Conservation (phyloP, 768 basidiomycete genomes). For the Lyophyllum semitale region DNA sequence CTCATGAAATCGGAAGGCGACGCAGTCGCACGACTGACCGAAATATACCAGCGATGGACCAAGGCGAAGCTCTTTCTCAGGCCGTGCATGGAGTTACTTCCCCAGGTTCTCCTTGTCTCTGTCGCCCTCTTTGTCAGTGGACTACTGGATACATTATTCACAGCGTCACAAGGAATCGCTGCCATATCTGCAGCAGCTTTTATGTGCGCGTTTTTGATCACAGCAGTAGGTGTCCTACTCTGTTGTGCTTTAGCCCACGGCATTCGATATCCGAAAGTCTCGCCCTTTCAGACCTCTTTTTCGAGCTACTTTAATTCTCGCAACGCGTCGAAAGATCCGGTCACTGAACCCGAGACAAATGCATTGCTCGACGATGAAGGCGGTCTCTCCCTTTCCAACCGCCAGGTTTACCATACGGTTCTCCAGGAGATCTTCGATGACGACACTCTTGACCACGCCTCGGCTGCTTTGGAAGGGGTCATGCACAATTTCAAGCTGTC, state of each 20-base stretch:
- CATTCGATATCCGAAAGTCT: not conserved
- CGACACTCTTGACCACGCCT: conserved; percentile 13
- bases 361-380: not conserved
- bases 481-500: not conserved
- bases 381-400: conserved; percentile 1
- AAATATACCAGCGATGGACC: conserved; percentile 12
- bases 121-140: conserved; percentile 14
- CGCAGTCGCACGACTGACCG: conserved; percentile 9
- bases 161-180: not conserved
- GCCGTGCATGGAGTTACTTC: conserved; percentile 12
- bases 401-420: conserved; percentile 11
- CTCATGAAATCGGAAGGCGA: conserved; percentile 12
- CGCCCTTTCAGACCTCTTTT: not conserved
- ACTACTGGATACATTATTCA: conserved; percentile 14
- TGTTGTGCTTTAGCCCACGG: not conserved
- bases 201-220: not conserved
- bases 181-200: not conserved
- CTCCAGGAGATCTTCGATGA: conserved; percentile 16
- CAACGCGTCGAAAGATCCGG: not conserved
- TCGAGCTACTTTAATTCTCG: not conserved
- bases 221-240: not conserved
- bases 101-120: conserved; percentile 11
- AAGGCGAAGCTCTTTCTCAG: conserved; percentile 8
- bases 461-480: conserved; percentile 6
- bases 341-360: not conserved